Conservation (phyloP, 2,329 filamentous ascomycete genomes). For the Penicillium sp. region DNA sequence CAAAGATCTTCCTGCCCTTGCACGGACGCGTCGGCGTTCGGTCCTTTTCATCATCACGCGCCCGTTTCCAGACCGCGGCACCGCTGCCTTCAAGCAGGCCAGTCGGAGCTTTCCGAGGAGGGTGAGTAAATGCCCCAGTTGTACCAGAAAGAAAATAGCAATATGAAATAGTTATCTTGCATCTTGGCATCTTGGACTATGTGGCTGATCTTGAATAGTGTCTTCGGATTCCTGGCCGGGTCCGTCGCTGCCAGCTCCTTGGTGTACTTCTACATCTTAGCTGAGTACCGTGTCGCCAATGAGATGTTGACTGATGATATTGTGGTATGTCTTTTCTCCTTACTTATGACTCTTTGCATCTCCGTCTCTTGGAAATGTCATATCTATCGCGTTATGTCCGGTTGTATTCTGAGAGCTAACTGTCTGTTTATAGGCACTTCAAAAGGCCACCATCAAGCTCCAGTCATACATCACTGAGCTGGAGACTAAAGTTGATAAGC, state of each 20-base stretch:
- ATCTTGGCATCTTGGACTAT: too few species aligned
- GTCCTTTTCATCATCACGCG: constrained; percentile 39
- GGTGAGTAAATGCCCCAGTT: constrained; percentile 46
- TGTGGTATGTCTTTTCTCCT: constrained; percentile 65
- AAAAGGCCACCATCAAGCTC: constrained; percentile 80
- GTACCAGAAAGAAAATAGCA: too few species aligned
- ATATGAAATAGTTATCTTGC: background rate
- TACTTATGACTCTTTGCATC: background rate
- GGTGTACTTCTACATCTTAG: constrained; percentile 87
- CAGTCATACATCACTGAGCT: constrained; percentile 77
- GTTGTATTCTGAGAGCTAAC: background rate
- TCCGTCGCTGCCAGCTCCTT: constrained; percentile 72
- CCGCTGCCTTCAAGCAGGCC: constrained; percentile 59
- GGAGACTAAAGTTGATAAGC: constrained; percentile 70
- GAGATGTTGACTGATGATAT: constrained; percentile 93
- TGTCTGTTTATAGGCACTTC: constrained; percentile 62
- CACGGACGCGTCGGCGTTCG: constrained; percentile 25
- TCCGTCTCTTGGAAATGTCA: background rate
- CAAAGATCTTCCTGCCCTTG: constrained; percentile 22
- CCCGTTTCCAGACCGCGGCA: constrained; percentile 37
- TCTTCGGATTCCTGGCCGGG: constrained; percentile 89
- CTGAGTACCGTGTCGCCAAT: constrained; percentile 92
- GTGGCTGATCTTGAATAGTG: constrained; percentile 48
- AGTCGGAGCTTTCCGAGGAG: constrained; percentile 67
- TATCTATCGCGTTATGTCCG: background rate